Conservation (phyloP, 768 basidiomycete species). For the Trichaptum fuscoviolaceum region DNA sequence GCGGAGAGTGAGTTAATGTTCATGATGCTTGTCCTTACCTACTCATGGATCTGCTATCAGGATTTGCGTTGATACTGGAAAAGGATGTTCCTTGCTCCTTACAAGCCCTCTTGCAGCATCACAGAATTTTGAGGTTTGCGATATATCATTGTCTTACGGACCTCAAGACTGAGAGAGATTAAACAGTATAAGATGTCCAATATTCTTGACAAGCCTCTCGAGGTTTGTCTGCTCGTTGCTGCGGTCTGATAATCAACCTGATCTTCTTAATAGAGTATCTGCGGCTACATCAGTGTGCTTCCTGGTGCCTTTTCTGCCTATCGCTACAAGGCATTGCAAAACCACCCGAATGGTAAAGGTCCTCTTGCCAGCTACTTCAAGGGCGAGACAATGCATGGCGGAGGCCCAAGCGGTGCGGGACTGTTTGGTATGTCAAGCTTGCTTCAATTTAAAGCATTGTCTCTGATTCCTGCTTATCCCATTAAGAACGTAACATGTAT, state of each 20-base stretch:
- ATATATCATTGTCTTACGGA: too few relatives aligned
- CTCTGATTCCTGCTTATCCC: not conserved
- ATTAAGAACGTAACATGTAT: conserved; percentile 80
- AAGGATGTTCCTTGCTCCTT: conserved; percentile 64
- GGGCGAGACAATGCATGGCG: conserved; percentile 82
- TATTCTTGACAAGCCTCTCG: conserved; percentile 92
- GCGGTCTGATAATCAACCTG: not conserved
- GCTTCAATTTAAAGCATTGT: conserved; percentile 4
- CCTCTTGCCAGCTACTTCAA: conserved; percentile 92
- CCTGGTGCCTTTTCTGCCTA: conserved; percentile 93
- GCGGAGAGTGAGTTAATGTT: conserved; percentile 67
- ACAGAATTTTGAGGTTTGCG: conserved; percentile 82
- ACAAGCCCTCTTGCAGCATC: conserved; percentile 82
- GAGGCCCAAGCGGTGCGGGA: conserved; percentile 52
- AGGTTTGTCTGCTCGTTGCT: conserved; percentile 41
- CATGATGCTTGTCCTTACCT: not conserved
- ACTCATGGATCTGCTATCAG: conserved; percentile 27
- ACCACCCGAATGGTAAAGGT: conserved; percentile 83
- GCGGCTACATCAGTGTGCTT: conserved; percentile 82
- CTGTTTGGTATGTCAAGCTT: conserved; percentile 44
- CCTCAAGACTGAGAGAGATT: not conserved
- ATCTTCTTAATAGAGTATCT: conserved; percentile 50
- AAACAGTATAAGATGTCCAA: conserved; percentile 90
- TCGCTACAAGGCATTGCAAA: conserved; percentile 80
- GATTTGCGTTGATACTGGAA: conserved; percentile 79